These are phyloP conservation scores for Saccharomycopsis malanga DNA, from an alignment of 805 yeast species.

Conservation along the genomic window DNA sequence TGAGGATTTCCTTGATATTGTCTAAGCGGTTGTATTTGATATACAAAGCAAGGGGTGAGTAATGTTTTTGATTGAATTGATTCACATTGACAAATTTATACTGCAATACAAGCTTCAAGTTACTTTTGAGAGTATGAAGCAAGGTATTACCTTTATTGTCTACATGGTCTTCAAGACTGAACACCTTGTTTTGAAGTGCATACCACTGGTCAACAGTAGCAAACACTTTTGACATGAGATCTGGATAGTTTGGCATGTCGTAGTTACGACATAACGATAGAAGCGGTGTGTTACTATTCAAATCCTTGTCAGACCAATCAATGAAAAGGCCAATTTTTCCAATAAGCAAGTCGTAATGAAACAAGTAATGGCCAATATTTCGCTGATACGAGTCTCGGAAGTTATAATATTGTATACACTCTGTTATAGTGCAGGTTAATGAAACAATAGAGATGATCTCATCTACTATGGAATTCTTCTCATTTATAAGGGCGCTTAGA, in stretches of 20 bases:
- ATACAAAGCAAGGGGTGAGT: slow-evolving; percentile 62
- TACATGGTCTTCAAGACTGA: slow-evolving; percentile 54
- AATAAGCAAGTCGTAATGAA: slow-evolving; percentile 27
- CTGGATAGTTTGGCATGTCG: slow-evolving; percentile 60
- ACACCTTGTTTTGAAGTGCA: slow-evolving; percentile 24
- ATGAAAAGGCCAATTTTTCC: slow-evolving; percentile 46
- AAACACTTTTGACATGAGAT: slow-evolving; percentile 42
- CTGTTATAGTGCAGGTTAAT: slow-evolving; percentile 37
- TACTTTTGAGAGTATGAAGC: slow-evolving; percentile 58
- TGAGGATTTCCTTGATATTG: slow-evolving; percentile 46
- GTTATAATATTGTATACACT: slow-evolving; percentile 43
- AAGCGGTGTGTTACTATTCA: slow-evolving; percentile 68
- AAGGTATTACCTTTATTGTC: slow-evolving; percentile 72
- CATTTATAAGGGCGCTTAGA: slow-evolving; percentile 52
- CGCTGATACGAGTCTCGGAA: slow-evolving; percentile 45
- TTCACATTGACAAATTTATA: slow-evolving; percentile 42
- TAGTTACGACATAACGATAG: slow-evolving; percentile 71
- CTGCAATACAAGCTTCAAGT: slow-evolving; percentile 7
- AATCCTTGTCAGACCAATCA: slow-evolving; percentile 65
- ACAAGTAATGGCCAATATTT: slow-evolving; percentile 67
- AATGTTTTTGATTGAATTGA: slow-evolving; percentile 37
- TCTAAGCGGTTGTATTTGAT: slow-evolving; percentile 61
- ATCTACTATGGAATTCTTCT: slow-evolving; percentile 39
- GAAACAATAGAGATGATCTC: slow-evolving; percentile 40
- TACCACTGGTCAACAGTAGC: slow-evolving; percentile 40